A percentile compares a stretch with the other conserved stretches of the same genome.
These are phyloP conservation scores for Diaporthe sp. DNA, from an alignment of 2,329 filamentous ascomycete species.

Conservation along the genomic window DNA sequence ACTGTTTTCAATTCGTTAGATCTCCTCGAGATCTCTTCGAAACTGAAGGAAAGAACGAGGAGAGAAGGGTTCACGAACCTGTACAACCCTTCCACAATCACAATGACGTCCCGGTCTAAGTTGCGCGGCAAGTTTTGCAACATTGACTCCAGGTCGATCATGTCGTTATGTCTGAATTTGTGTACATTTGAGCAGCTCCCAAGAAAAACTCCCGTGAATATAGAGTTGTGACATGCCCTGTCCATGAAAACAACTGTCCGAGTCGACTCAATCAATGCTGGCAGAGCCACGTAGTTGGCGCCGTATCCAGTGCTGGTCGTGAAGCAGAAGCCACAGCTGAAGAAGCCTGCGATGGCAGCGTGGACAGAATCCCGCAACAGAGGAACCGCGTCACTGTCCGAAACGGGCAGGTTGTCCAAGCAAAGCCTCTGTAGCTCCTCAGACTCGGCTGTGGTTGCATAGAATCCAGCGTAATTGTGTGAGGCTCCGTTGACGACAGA, in stretches of 20 bases:
- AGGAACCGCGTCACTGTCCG: slow-evolving; percentile 23
- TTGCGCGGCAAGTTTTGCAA: background rate
- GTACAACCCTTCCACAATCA: background rate
- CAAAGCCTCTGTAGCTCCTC: slow-evolving; percentile 40
- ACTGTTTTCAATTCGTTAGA: background rate
- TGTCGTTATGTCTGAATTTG: background rate
- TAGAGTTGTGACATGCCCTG: background rate
- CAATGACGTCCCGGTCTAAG: background rate
- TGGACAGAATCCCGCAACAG: background rate
- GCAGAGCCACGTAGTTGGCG: background rate
- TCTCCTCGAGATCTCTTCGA: background rate
- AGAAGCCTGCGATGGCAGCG: background rate
- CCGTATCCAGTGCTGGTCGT: background rate
- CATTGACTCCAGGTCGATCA: background rate
- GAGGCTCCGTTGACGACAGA: slow-evolving; percentile 40
- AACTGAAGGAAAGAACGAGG: background rate
- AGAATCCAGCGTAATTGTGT: slow-evolving; percentile 43
- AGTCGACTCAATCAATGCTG: background rate
- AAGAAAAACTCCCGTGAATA: background rate
- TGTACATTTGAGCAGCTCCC: background rate
- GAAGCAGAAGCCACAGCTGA: background rate
- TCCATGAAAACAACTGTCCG: background rate
- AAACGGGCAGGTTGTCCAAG: slow-evolving; percentile 40
- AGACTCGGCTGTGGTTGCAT: slow-evolving; percentile 16
- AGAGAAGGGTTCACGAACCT: background rate